phyloP scores from a whole-genome alignment of 2,329 filamentous ascomycete species.

The Alternaria ethzedia region DNA sequence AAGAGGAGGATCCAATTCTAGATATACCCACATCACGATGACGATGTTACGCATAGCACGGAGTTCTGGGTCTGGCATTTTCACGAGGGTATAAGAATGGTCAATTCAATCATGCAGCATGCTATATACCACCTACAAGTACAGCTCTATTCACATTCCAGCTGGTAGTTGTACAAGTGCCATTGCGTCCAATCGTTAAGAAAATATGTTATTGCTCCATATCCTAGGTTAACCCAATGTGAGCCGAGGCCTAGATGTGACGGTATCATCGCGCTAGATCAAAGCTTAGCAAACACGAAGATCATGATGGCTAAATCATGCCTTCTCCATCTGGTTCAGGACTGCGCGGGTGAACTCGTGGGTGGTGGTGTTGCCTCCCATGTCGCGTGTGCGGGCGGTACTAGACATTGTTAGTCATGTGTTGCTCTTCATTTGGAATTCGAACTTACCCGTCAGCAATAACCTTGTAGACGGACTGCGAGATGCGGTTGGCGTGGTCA shows the following conservation, averaged over 20 bases:
- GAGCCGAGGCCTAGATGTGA: slow-evolving; percentile 10
- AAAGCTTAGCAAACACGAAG: slow-evolving; percentile 20
- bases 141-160: slow-evolving; percentile 48
- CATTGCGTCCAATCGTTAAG: slow-evolving; percentile 33
- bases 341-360: slow-evolving; percentile 95
- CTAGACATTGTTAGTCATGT: slow-evolving; percentile 56
- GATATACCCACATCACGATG: slow-evolving; percentile 30
- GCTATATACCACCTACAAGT: slow-evolving; percentile 52
- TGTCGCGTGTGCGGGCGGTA: slow-evolving; percentile 88
- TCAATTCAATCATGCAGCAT: slow-evolving; percentile 47
- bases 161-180: slow-evolving; percentile 42
- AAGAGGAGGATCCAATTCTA: slow-evolving; percentile 83
- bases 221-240: slow-evolving; percentile 8
- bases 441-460: slow-evolving; percentile 84
- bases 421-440: neutral
- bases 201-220: slow-evolving; percentile 17
- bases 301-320: slow-evolving; percentile 23
- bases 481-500: slow-evolving; percentile 98
- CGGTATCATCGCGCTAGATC: slow-evolving; percentile 20
- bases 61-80: slow-evolving; percentile 35
- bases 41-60: slow-evolving; percentile 44
- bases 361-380: slow-evolving; percentile 89
- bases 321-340: slow-evolving; percentile 88
- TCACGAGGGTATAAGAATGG: slow-evolving; percentile 35
- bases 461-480: slow-evolving; percentile 79